Conservation (phyloP, 2,329 filamentous ascomycete species). For the Ophiosphaerella herpotricha region DNA sequence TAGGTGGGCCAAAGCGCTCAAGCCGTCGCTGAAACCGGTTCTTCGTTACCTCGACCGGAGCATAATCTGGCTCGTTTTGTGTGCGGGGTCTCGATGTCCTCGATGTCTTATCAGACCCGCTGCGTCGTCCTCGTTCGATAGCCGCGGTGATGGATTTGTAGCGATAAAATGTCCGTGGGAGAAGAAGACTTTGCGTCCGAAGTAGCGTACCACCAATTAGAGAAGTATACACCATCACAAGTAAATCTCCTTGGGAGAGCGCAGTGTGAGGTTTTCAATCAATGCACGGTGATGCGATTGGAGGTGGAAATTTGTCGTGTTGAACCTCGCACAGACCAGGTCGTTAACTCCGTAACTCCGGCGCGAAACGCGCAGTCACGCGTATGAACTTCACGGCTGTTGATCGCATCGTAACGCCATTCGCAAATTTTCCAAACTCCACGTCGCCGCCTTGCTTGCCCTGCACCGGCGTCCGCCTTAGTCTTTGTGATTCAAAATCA, state of each 20-base stretch:
- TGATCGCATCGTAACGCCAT: too few species aligned
- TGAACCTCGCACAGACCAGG: conserved; percentile 3
- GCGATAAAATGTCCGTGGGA: conserved; percentile 26
- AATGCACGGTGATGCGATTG: background rate
- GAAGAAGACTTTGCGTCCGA: conserved; percentile 12
- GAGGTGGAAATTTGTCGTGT: background rate
- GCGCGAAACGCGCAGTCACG: conserved; percentile 17
- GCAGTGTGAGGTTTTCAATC: background rate
- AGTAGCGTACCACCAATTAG: conserved; percentile 20
- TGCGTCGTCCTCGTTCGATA: conserved; percentile 35
- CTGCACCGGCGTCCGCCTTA: too few species aligned
- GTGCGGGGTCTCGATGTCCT: conserved; percentile 12
- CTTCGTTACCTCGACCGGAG: background rate
- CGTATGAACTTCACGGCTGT: background rate
- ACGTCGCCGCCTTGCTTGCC: too few species aligned
- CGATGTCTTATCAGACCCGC: conserved; percentile 13
- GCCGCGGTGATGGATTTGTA: conserved; percentile 40
- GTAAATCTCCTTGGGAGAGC: background rate
- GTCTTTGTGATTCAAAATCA: too few species aligned
- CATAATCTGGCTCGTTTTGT: conserved; percentile 3
- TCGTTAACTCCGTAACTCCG: conserved; percentile 2
- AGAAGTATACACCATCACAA: conserved; percentile 28
- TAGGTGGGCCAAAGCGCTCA: conserved; percentile 10
- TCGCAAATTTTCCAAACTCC: too few species aligned
- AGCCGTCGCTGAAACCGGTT: conserved; percentile 5